Base-by-base conservation (phyloP, 495 filamentous ascomycete species). In the Patellaria atrata region DNA sequence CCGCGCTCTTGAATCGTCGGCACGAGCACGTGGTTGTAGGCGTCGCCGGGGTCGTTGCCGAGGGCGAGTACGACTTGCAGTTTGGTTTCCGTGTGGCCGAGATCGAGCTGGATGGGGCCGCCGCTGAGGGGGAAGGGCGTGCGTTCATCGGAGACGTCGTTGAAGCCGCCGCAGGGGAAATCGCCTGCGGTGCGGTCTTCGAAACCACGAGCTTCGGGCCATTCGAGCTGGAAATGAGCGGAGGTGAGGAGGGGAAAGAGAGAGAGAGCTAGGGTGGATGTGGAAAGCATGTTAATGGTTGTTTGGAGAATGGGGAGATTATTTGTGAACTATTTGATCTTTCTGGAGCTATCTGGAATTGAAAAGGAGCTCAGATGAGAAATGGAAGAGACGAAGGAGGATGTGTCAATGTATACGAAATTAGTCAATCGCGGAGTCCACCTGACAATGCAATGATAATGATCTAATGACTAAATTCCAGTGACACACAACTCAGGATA, bases 141-240 rank as follows among this genome's bases (percentile, higher is more conserved):
- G 37, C 74, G 71, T 18, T 56, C 57, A n/a, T 45, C 36, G 6
- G 59, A 64, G 16, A 64, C 57, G 7, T 58, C 57, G 41, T 66
- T 47, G 38, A 63, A 54, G 22, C 67, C 65, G 30, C 75, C 72
- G 49, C 75, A 80, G 26, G 74, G 75, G 42, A 68, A 68, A 10
- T 47, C 54, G 38, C 35, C 23, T 34, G 72, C 59, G 3, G 46
- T 56, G 34, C 64, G 60, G 27, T 70, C 64, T 32, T 68, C 50
- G 44, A 65, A 63, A 14, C 71, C 75, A 22, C 70, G 66, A 30
- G 60, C 54, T 5, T 62, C 35, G 2, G 75, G 75, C 41, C 60
- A 79, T 23, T 54, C 43, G 37, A 80, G 65, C 4, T 56, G 47
- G 61, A 78, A 79, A 51, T 80, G 75, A 7, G 75, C 73, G 29